Evolutionary conservation across 148 eudicot species (phyloP).

Genomic region (Silene uniflora): DNA sequence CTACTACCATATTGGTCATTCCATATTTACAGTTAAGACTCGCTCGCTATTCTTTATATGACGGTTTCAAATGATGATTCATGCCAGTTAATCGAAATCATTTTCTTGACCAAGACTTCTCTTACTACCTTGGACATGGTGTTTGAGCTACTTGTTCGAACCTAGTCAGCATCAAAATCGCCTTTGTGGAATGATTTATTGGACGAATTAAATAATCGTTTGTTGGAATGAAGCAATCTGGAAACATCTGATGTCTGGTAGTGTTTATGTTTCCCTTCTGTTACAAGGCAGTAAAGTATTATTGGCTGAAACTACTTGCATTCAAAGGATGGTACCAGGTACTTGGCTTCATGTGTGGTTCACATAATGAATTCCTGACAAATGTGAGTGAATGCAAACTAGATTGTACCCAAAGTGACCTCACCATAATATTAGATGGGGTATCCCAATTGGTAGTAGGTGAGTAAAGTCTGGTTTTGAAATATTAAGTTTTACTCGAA

Average conservation of each 20-base stretch:
- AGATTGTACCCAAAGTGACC: too few species aligned
- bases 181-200: background rate
- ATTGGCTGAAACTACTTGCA: conserved; percentile 21
- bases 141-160: too few species aligned
- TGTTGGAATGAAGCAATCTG: conserved; percentile 14
- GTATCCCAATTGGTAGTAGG: background rate
- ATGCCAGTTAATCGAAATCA: background rate
- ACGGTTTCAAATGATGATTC: background rate
- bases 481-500: background rate
- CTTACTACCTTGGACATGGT: too few species aligned
- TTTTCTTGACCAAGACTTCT: background rate
- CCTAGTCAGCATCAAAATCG: too few species aligned
- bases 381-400: background rate
- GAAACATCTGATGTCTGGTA: conserved; percentile 17
- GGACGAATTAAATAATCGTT: conserved; percentile 2
- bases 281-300: conserved; percentile 35
- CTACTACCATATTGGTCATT: conserved; percentile 23
- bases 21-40: background rate
- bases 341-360: conserved; percentile 24
- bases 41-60: background rate
- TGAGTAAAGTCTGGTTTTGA: background rate
- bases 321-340: conserved; percentile 21
- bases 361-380: background rate
- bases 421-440: background rate
- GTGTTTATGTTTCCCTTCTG: conserved; percentile 3